Conservation (phyloP, 2,329 filamentous ascomycete species). For the Alternaria postmessia region DNA sequence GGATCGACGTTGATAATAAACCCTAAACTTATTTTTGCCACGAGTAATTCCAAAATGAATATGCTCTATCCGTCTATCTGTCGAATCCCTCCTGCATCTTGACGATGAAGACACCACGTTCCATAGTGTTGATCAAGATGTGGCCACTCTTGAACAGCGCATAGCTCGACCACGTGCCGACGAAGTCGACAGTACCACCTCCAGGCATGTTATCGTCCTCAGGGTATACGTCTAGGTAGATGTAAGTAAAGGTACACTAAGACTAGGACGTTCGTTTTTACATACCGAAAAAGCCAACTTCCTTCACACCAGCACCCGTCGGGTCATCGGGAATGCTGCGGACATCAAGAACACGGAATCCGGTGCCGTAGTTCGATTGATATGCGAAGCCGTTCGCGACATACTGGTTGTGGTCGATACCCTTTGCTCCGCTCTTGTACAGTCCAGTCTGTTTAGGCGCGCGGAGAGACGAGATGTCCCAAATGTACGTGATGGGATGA, state of each 20-base stretch:
- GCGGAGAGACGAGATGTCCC: conserved; percentile 48
- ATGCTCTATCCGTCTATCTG: background rate
- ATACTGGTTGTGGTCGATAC: conserved; percentile 60
- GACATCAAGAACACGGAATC: conserved; percentile 54
- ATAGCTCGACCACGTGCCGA: conserved; percentile 56
- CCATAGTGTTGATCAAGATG: conserved; percentile 53
- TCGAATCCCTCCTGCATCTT: conserved; percentile 42
- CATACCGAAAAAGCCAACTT: conserved; percentile 52
- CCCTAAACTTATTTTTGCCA: background rate
- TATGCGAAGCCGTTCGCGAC: conserved; percentile 54
- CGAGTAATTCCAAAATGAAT: background rate
- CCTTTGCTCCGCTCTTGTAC: conserved; percentile 51
- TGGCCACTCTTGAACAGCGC: conserved; percentile 51
- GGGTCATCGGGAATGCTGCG: conserved; percentile 52
- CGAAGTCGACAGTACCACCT: conserved; percentile 53
- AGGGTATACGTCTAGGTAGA: conserved; percentile 50
- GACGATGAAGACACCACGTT: conserved; percentile 50
- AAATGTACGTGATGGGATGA: conserved; percentile 52
- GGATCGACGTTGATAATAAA: background rate
- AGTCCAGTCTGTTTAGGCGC: conserved; percentile 52
- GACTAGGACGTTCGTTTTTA: background rate
- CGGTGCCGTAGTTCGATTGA: conserved; percentile 56
- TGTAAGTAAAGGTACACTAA: conserved; percentile 2
- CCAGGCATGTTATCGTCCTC: conserved; percentile 52
- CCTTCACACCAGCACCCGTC: conserved; percentile 52